phyloP scores from a whole-genome alignment of 768 basidiomycete species.

The Calocybe indica region DNA sequence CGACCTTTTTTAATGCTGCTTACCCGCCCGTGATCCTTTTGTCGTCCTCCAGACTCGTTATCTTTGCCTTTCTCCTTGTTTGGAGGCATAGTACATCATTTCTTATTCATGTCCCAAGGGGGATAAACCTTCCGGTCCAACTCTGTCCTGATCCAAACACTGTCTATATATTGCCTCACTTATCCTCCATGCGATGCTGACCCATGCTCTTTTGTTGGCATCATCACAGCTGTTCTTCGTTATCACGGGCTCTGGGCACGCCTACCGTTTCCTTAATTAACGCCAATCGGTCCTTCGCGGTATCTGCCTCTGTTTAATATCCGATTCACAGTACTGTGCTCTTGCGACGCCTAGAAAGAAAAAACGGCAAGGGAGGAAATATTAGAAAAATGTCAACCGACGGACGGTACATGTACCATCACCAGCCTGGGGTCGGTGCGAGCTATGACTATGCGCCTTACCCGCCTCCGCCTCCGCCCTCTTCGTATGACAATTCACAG shows the following conservation, averaged over 20 bases:
- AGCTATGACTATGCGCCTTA: conserved; percentile 50
- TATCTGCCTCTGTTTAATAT: background rate
- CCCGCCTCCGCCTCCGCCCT: conserved; percentile 4
- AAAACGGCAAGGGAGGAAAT: no score
- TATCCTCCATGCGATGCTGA: no score
- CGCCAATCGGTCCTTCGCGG: no score
- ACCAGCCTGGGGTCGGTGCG: conserved; percentile 33
- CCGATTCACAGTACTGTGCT: background rate
- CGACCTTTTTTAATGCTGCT: background rate
- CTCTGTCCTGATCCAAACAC: no score
- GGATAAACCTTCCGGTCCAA: no score
- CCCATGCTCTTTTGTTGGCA: no score
- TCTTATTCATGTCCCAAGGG: no score
- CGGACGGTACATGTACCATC: conserved; percentile 46
- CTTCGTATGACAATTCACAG: conserved; percentile 3
- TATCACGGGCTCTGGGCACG: no score
- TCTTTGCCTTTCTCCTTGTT: background rate
- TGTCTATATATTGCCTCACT: no score
- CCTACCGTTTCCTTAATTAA: no score
- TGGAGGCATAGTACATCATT: background rate
- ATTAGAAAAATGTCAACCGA: conserved; percentile 37
- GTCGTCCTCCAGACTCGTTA: background rate
- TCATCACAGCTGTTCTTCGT: no score
- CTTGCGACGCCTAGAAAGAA: background rate
- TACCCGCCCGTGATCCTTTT: background rate